Percentiles rank a stretch among this genome's conserved stretches.
These are phyloP conservation scores for Fusarium annulatum DNA, from an alignment of 2,329 filamentous ascomycete genomes.

Conservation along the genomic window DNA sequence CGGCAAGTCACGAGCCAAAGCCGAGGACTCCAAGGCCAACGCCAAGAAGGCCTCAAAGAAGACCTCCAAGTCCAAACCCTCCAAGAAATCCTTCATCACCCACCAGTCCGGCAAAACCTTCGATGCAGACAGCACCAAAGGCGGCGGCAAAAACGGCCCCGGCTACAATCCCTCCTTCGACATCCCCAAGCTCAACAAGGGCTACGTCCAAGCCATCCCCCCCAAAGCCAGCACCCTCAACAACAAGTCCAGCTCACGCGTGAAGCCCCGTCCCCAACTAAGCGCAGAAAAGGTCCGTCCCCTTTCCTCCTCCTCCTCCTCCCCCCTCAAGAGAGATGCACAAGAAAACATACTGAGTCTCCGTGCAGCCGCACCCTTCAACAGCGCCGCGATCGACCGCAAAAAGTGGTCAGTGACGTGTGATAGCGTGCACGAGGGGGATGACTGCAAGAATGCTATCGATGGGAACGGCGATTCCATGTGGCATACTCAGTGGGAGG, in stretches of 20 bases:
- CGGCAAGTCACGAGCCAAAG: neutral
- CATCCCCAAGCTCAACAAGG: constrained; percentile 12
- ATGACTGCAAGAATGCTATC: constrained; percentile 20
- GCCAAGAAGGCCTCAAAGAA: neutral
- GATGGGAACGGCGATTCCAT: neutral
- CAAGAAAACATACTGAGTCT: constrained; percentile 6
- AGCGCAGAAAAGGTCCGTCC: constrained; percentile 6
- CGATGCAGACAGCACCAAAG: constrained; percentile 2
- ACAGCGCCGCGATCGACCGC: constrained; percentile 11
- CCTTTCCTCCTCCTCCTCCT: neutral
- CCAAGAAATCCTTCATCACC: neutral
- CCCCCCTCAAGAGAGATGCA: neutral
- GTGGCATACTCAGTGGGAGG: constrained; percentile 27
- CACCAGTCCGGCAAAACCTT: constrained; percentile 19
- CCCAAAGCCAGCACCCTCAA: neutral
- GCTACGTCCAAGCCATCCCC: constrained; percentile 9
- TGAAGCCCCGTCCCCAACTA: constrained; percentile 4
- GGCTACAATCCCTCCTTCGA: neutral
- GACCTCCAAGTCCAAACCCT: neutral
- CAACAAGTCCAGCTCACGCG: neutral
- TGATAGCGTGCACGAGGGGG: constrained; percentile 12
- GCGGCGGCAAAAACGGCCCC: constrained; percentile 10
- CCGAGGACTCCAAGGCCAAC: neutral
- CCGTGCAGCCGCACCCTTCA: constrained; percentile 17
- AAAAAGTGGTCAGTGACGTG: constrained; percentile 21